These are phyloP conservation scores for Curvularia spicifera DNA, from an alignment of 2,329 filamentous ascomycete species.

Conservation along the genomic window DNA sequence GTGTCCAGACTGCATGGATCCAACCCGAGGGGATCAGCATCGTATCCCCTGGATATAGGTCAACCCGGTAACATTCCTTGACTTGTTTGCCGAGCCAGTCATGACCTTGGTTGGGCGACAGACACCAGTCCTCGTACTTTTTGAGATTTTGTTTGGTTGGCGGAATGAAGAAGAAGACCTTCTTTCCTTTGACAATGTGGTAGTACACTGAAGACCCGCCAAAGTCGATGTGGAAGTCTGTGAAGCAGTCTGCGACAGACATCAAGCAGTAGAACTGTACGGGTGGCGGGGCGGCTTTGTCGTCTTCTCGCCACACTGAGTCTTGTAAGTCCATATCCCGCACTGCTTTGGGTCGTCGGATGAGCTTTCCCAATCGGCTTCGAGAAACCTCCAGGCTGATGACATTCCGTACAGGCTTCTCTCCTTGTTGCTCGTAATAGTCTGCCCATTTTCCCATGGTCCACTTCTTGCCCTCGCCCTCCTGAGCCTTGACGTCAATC, in stretches of 20 bases:
- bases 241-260: constrained; percentile 74
- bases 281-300: constrained; percentile 64
- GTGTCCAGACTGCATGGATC: constrained; percentile 76
- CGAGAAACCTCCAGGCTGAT: constrained; percentile 73
- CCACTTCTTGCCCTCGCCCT: constrained; percentile 69
- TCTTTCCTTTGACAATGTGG: constrained; percentile 71
- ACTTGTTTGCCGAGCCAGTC: constrained; percentile 69
- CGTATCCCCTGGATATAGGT: constrained; percentile 70
- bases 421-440: constrained; percentile 68
- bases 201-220: constrained; percentile 74
- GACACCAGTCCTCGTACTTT: constrained; percentile 75
- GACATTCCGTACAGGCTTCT: constrained; percentile 70
- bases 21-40: constrained; percentile 75
- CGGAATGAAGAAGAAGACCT: constrained; percentile 75
- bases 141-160: constrained; percentile 72
- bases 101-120: constrained; percentile 69
- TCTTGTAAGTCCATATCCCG: constrained; percentile 67
- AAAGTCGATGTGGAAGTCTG: constrained; percentile 75
- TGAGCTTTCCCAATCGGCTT: constrained; percentile 66
- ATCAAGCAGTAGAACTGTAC: constrained; percentile 74
- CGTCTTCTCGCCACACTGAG: constrained; percentile 62
- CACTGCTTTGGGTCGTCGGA: constrained; percentile 68
- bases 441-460: constrained; percentile 71
- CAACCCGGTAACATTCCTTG: constrained; percentile 71
- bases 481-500: constrained; percentile 73